Percentiles rank a stretch among this genome's conserved stretches.
Conservation (phyloP, 805 yeast species). For the Saturnispora sekii region DNA sequence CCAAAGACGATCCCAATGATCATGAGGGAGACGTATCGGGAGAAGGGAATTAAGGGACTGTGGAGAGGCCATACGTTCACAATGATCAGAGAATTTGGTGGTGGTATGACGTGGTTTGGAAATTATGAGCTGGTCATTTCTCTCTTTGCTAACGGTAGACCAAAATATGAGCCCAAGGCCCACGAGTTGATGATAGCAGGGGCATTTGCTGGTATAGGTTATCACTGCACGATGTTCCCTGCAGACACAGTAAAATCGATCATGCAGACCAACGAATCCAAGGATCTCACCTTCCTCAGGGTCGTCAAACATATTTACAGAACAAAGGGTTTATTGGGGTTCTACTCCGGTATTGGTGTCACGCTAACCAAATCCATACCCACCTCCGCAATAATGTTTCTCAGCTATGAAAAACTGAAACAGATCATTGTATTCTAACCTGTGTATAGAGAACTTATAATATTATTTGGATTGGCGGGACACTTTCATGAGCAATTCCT, state of each 20-base stretch:
- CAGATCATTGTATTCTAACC: conserved; percentile 16
- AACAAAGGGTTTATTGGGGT: conserved; percentile 55
- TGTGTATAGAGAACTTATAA: not conserved
- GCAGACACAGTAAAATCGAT: conserved; percentile 85
- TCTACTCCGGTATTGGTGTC: conserved; percentile 80
- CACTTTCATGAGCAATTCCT: conserved; percentile 60
- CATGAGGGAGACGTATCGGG: conserved; percentile 31
- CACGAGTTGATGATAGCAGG: conserved; percentile 65
- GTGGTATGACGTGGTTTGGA: conserved; percentile 93
- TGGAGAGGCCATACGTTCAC: conserved; percentile 89
- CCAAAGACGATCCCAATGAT: conserved; percentile 28
- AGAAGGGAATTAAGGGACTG: conserved; percentile 56
- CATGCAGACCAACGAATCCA: conserved; percentile 49
- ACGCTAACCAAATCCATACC: conserved; percentile 79
- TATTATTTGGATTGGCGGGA: not conserved
- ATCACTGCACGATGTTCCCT: conserved; percentile 75
- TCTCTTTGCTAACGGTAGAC: conserved; percentile 22
- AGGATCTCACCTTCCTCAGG: conserved; percentile 20
- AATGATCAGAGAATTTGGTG: conserved; percentile 71
- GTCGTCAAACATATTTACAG: conserved; percentile 34
- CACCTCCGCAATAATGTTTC: conserved; percentile 80
- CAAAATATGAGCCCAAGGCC: conserved; percentile 27
- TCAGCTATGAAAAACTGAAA: conserved; percentile 60
- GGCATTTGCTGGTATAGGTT: conserved; percentile 76
- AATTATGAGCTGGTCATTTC: conserved; percentile 55